Evolutionary conservation across 73 alveolate species (phyloP), one percentile per base, ranked within the genome.

Genomic region (Uronychia setigera): DNA sequence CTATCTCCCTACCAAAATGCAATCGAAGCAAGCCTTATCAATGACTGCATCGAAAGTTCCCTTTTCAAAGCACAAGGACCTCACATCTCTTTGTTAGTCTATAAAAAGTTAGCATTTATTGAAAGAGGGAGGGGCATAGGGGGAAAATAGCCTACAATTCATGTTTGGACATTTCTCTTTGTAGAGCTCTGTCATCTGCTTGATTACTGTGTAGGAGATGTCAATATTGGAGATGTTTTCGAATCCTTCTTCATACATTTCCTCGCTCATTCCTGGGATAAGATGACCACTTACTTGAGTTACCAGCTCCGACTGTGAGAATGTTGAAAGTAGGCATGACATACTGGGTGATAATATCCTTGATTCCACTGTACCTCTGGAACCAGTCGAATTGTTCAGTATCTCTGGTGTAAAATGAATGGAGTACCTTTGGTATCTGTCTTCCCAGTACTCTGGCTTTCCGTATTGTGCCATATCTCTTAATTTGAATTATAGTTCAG

Each of bases 331-430:
- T 97, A 33, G 99, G 97, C 74, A 93, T 83, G 87, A 97, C 91
- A 58, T 91, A 94, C 81, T 95, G 97, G 31, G 97, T 90, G 85
- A 97, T 92, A 32, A 96, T 89, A 84, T 97, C 99, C 92, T 96
- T 97, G 74, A 97, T 88, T 29, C 99, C 99, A 32, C 95, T 92
- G 90, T 92, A 97, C 80, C 98, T 92, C 91, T 97, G 95, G 88
- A 94, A 97, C 99, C 99, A 97, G 84, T 97, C 99, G 86, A 96
- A 97, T 29, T 99, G 99, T 75, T 97, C 99, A 77, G 99, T 97
- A 75, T 97, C 98, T 78, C 99, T 95, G 80, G 1, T 31, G 32
- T 46, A 26, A 26, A 58, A 34, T 25, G 34, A 33, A 29, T 34
- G 76, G 33, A n/a, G 35, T 93, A 95, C 98, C 94, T 92, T 77